Evolutionary conservation across 345 rosid genomes (phyloP).

Genomic region (Salix suchowensis): DNA sequence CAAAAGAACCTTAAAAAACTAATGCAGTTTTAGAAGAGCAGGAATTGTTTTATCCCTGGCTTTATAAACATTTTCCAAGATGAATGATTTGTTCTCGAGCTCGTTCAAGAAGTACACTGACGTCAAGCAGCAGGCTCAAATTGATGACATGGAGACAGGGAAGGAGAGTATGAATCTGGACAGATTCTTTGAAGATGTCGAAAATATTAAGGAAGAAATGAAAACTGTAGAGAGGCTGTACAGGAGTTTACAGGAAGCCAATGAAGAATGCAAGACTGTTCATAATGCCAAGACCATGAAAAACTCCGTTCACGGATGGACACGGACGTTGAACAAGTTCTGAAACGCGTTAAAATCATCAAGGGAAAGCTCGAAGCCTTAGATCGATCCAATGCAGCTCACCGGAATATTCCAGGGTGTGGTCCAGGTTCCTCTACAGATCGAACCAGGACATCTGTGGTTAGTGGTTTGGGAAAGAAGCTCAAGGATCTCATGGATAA

Average conservation of each 20-base stretch:
- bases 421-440: conserved; percentile 83
- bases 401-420: conserved; percentile 55
- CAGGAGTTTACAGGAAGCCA: conserved; percentile 62
- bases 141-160: conserved; percentile 64
- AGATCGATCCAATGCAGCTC: conserved; percentile 59
- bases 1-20: background rate
- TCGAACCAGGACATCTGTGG: conserved; percentile 73
- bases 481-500: conserved; percentile 71
- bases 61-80: conserved; percentile 18
- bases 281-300: conserved; percentile 65
- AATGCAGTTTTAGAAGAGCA: background rate
- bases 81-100: conserved; percentile 79
- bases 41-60: background rate
- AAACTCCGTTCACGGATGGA: conserved; percentile 61
- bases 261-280: conserved; percentile 60
- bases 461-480: conserved; percentile 68
- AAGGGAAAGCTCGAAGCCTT: conserved; percentile 70
- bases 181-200: conserved; percentile 72
- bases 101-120: conserved; percentile 78
- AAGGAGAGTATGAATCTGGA: conserved; percentile 59
- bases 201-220: conserved; percentile 71
- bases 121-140: conserved; percentile 46
- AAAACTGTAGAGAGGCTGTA: conserved; percentile 46
- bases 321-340: conserved; percentile 51
- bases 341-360: conserved; percentile 58